These are phyloP conservation scores for Kandelia obovata DNA, from an alignment of 345 rosid species.

Conservation along the genomic window DNA sequence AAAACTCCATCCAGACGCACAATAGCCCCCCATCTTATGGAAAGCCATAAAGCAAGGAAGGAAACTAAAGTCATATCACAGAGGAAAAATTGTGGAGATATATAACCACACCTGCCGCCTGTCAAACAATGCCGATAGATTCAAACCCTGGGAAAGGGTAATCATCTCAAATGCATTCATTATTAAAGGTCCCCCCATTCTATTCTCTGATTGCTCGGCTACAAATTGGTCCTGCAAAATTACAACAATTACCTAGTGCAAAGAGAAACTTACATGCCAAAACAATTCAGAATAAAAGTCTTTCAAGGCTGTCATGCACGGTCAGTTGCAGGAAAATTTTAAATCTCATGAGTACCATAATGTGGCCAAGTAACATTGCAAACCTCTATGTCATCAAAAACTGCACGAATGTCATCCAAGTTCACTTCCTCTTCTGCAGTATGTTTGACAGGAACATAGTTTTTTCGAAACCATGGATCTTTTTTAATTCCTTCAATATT, in stretches of 20 bases:
- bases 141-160: conserved; percentile 90
- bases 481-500: conserved; percentile 52
- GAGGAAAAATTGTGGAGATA: conserved; percentile 4
- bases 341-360: conserved; percentile 8
- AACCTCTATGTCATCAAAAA: conserved; percentile 85
- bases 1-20: too few species aligned
- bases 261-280: conserved; percentile 4
- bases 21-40: too few species aligned
- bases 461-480: conserved; percentile 62
- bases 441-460: conserved; percentile 53
- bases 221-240: conserved; percentile 63
- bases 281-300: neutral
- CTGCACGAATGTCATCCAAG: conserved; percentile 75
- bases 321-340: neutral
- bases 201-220: conserved; percentile 44
- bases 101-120: conserved; percentile 59
- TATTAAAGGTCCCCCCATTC: conserved; percentile 56
- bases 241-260: conserved; percentile 12
- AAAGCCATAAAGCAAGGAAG: neutral
- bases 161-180: conserved; percentile 99
- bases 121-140: conserved; percentile 86
- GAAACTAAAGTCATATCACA: conserved; percentile 4
- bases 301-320: neutral
- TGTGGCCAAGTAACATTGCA: conserved; percentile 13
- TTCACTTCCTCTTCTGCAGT: conserved; percentile 57